Base-by-base conservation (phyloP, 345 rosid species). In the Psidium friedrichsthalianum region DNA sequence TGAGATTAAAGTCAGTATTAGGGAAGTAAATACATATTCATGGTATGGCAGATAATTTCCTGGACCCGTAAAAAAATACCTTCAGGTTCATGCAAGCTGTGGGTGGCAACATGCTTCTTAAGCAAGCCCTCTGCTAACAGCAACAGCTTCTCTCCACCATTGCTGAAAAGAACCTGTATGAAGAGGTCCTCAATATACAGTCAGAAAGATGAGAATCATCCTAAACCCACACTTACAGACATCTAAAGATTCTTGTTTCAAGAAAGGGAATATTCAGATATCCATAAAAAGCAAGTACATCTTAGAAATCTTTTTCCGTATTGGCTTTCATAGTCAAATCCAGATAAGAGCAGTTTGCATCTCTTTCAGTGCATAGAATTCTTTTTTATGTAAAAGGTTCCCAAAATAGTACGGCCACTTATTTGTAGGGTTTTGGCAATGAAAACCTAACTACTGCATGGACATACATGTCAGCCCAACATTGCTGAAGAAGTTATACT, bases 41-140 rank as follows among this genome's bases (percentile, higher is more conserved):
- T 36, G 80, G 80, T 36, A 69, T 69, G 47, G 47, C 80, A 18
- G 24, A 55, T 55, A 55, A 59, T 51, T 84, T 69, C 56, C 21
- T 8, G 7, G 54, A 49, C 32, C 40, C 58, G 53, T 32, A 53
- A 84, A 32, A 16, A 16, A 27, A 15, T 82, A 93, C 99, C 99
- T 93, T 97, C 99, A 27, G 99, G 99, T 90, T 96, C 99, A 88
- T 96, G 99, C 94, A 97, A 92, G 89, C 98, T 93, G 88, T 96
- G 99, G 81, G 98, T 89, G 61, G 92, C 91, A 87, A 94, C 91
- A 87, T 97, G 99, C 94, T 95, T 97, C 93, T 94, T 95, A 64
- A 96, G 93, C 87, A 97, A 93, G 89, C 97, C 97, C 89, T 95
- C 99, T 82, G 99, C 99, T 85, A 96, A 91, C 85, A 92, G 92